A percentile compares a stretch with the other conserved stretches of the same genome.
phyloP scores from a whole-genome alignment of 768 basidiomycete genomes.

The Strobilomyces confusus region DNA sequence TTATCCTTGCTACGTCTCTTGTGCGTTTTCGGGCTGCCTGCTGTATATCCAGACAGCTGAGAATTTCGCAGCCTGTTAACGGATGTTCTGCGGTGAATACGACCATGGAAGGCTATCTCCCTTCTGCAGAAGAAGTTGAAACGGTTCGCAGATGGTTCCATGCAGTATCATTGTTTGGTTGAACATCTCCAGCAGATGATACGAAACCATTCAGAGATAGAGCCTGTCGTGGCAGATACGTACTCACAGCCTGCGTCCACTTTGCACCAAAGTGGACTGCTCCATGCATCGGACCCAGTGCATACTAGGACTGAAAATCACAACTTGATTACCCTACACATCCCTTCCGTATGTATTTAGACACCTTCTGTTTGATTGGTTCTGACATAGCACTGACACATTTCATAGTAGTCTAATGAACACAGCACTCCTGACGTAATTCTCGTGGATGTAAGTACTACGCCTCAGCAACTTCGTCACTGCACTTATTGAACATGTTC shows the following conservation, averaged over 20 bases:
- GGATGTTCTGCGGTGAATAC: too few relatives aligned
- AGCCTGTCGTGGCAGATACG: not conserved
- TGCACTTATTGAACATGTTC: not conserved
- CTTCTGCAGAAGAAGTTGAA: not conserved
- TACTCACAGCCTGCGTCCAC: not conserved
- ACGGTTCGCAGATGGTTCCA: not conserved
- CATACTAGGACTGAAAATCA: too few relatives aligned
- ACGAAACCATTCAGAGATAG: not conserved
- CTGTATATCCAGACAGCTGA: not conserved
- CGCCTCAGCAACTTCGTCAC: not conserved
- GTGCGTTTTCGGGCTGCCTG: too few relatives aligned
- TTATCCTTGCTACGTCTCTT: not conserved
- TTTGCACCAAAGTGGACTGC: not conserved
- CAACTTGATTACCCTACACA: too few relatives aligned
- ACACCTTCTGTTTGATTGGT: not conserved
- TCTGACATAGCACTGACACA: not conserved
- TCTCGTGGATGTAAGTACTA: not conserved
- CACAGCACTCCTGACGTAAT: not conserved
- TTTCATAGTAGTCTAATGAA: not conserved
- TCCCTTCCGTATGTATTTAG: not conserved
- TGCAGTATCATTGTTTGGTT: not conserved
- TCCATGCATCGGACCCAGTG: not conserved
- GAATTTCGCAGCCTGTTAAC: not conserved
- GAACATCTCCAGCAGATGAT: not conserved
- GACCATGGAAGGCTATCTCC: too few relatives aligned